Conservation (phyloP, 768 basidiomycete species). For the Dendrothele bispora region DNA sequence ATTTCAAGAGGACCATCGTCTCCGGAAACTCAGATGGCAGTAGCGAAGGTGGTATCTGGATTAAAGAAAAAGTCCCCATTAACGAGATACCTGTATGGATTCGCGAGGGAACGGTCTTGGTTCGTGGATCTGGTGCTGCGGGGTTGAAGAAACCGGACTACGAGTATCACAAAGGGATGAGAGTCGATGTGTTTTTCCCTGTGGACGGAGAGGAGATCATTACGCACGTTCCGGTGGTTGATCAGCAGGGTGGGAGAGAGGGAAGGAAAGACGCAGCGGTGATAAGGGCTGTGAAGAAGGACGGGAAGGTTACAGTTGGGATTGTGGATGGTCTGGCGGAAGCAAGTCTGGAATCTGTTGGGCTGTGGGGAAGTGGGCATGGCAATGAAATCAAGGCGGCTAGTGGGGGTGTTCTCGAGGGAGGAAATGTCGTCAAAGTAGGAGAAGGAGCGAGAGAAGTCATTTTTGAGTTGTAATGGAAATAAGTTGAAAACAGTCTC, state of each 20-base stretch:
- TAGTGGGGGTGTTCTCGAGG: not conserved
- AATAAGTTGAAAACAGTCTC: not conserved
- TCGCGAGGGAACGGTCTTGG: constrained; percentile 53
- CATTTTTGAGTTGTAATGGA: not conserved
- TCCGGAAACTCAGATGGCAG: no score
- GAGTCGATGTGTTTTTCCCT: constrained; percentile 55
- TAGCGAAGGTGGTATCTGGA: constrained; percentile 69
- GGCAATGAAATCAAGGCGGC: not conserved
- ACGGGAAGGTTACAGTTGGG: constrained; percentile 29
- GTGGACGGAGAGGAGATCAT: constrained; percentile 38
- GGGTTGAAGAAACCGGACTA: constrained; percentile 67
- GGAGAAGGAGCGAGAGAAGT: constrained; percentile 3
- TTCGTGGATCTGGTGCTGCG: constrained; percentile 52
- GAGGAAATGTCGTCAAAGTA: constrained; percentile 1
- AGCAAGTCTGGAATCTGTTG: constrained; percentile 1
- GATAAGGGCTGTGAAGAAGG: constrained; percentile 34
- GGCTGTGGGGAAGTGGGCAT: no score
- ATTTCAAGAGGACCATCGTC: constrained; percentile 48
- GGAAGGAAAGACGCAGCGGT: no score
- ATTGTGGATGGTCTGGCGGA: constrained; percentile 18
- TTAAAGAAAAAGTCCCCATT: constrained; percentile 61
- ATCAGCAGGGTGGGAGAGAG: constrained; percentile 36
- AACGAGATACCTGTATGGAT: constrained; percentile 71
- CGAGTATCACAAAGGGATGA: constrained; percentile 46
- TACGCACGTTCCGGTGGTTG: constrained; percentile 43